Evolutionary conservation across 2,329 filamentous ascomycete genomes (phyloP), one percentile per base, ranked within the genome.

Genomic region (Talaromyces sp.): DNA sequence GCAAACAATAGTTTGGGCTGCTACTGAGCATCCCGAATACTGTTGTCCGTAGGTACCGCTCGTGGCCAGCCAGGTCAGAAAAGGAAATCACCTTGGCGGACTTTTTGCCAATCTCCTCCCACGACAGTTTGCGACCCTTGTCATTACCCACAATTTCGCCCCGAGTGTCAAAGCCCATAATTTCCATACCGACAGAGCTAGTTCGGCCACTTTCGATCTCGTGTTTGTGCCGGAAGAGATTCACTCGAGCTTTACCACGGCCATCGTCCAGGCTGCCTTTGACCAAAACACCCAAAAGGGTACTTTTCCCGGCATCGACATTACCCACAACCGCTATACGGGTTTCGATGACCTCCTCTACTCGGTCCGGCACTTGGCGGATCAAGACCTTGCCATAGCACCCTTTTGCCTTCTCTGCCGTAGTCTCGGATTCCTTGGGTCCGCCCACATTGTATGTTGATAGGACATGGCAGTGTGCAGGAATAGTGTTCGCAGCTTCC

Each of bases 161-260:
- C 60, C 85, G 84, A 57, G 89, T 92, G 75, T 98, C 92, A 69
- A 97, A 99, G 1, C 95, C 95, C 89, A 98, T 92, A 64, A 98
- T 98, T 75, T 99, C 95, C 93, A 98, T 96, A 49, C 95, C 93
- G 0, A 99, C 95, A 0, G 93, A 97, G 72, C 92, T 96, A 10
- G 95, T 99, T 66, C 95, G 85, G 1, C 95, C 95, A 54, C 91
- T 95, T 77, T 99, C 95, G 47, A 98, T 90, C 77, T 99, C 95
- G 71, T 99, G 95, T 77, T 99, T 98, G 76, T 99, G 95, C 17
- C 95, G 86, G 78, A 99, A 99, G 13, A 99, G 86, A 66, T 96
- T 98, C 57, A 99, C 91, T 64, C 95, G 89, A 53, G 95, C 93
- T 75, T 91, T 93, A 13, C 95, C 95, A 71, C 95, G 85, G 17